A percentile compares a stretch with the other conserved stretches of the same genome.
phyloP scores from a whole-genome alignment of 2,329 filamentous ascomycete species.

The Grosmannia penicillata region DNA sequence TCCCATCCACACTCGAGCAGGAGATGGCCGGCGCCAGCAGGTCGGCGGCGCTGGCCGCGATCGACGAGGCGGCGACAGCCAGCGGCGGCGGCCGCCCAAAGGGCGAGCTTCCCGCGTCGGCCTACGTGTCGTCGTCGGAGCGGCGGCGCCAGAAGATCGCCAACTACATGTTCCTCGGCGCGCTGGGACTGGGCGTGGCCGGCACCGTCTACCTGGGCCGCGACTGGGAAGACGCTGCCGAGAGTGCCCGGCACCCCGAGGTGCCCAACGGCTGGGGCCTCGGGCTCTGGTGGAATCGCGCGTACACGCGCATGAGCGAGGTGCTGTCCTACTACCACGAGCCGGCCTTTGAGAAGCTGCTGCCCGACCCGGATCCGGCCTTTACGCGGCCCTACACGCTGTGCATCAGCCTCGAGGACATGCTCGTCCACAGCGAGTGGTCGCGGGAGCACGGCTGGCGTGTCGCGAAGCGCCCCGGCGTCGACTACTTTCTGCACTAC shows the following conservation, averaged over 20 bases:
- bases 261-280: constrained; percentile 69
- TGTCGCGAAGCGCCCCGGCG: constrained; percentile 82
- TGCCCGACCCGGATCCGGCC: constrained; percentile 67
- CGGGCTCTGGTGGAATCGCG: constrained; percentile 65
- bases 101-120: constrained; percentile 57
- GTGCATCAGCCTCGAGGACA: constrained; percentile 82
- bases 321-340: constrained; percentile 89
- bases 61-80: constrained; percentile 19
- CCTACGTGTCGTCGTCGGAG: constrained; percentile 85
- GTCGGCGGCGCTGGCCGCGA: constrained; percentile 19
- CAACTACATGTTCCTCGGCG: constrained; percentile 54
- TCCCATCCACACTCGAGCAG: constrained; percentile 76
- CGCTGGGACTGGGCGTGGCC: constrained; percentile 39
- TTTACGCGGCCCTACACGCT: constrained; percentile 83
- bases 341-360: constrained; percentile 82
- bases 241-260: constrained; percentile 47
- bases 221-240: constrained; percentile 74
- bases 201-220: constrained; percentile 66
- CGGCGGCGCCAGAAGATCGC: constrained; percentile 62
- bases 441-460: constrained; percentile 87
- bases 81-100: constrained; percentile 34
- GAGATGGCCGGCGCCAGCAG: constrained; percentile 44
- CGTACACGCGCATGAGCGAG: constrained; percentile 57
- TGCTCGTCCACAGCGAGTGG: constrained; percentile 93
- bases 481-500: constrained; percentile 96